A percentile compares a stretch with the other conserved stretches of the same genome.
Evolutionary conservation across 148 eudicot genomes (phyloP).

Genomic region (Bassia scoparia): DNA sequence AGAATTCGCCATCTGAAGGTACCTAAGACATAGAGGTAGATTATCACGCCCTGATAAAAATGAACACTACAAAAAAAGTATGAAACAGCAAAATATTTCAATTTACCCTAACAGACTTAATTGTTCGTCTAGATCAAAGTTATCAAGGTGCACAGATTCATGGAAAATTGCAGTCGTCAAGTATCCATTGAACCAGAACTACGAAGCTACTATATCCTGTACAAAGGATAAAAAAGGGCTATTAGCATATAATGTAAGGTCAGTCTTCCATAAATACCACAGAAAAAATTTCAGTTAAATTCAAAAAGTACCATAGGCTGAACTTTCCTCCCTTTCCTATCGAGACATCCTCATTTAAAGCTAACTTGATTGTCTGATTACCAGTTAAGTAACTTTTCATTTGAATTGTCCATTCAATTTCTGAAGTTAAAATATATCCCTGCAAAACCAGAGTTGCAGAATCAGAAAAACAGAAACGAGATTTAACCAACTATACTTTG

Average conservation of each 20-base stretch:
- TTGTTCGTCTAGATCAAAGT: conserved; percentile 80
- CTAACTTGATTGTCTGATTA: conserved; percentile 89
- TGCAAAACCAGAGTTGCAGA: conserved; percentile 28
- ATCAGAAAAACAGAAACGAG: neutral
- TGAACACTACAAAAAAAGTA: conserved; percentile 2
- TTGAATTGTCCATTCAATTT: conserved; percentile 94
- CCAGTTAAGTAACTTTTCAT: conserved; percentile 96
- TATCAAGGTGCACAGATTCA: conserved; percentile 93
- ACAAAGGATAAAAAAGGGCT: conserved; percentile 4
- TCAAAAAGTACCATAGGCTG: conserved; percentile 61
- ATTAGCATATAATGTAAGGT: conserved; percentile 7
- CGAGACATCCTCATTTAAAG: conserved; percentile 78
- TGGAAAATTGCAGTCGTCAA: conserved; percentile 96
- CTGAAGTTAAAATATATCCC: conserved; percentile 95
- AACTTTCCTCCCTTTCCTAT: conserved; percentile 70
- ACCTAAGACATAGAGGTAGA: conserved; percentile 38
- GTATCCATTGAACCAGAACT: conserved; percentile 72
- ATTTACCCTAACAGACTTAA: conserved; percentile 59
- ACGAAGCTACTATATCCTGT: conserved; percentile 66
- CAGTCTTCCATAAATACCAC: conserved; percentile 2
- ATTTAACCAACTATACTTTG: neutral
- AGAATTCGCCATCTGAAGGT: conserved; percentile 95
- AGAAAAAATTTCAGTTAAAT: conserved; percentile 8
- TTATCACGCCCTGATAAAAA: neutral
- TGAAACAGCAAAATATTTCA: conserved; percentile 5